Evolutionary conservation across 2,329 filamentous ascomycete species (phyloP).

Genomic region (Penicillium oxalicum): DNA sequence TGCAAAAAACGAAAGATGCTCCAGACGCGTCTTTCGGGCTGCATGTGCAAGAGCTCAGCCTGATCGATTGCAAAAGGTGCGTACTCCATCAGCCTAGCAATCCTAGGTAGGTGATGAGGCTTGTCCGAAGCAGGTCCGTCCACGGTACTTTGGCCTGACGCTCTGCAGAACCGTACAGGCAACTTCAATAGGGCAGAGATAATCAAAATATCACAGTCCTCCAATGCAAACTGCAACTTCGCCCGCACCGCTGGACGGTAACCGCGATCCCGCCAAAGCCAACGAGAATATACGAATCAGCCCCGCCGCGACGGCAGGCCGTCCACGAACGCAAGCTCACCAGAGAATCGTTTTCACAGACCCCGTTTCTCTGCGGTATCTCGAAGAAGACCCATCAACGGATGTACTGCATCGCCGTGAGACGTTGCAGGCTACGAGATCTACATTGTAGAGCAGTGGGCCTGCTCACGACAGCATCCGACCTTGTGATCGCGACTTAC

Average conservation of each 20-base stretch:
- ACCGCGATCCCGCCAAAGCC: constrained; percentile 26
- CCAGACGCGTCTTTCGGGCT: too few relatives aligned
- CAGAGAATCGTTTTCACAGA: constrained; percentile 61
- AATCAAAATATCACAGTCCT: too few relatives aligned
- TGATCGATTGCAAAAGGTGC: too few relatives aligned
- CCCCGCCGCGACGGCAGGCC: constrained; percentile 14
- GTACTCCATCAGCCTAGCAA: too few relatives aligned
- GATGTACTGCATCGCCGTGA: constrained; percentile 66
- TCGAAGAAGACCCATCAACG: constrained; percentile 77
- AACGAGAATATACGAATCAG: constrained; percentile 17
- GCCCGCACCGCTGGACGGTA: constrained; percentile 18
- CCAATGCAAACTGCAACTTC: constrained; percentile 20
- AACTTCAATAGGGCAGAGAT: too few relatives aligned
- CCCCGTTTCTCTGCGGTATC: constrained; percentile 62
- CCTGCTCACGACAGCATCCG: constrained; percentile 81
- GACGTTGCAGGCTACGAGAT: constrained; percentile 74
- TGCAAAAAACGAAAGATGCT: too few relatives aligned
- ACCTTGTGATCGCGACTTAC: constrained; percentile 86
- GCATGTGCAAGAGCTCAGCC: too few relatives aligned
- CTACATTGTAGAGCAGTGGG: constrained; percentile 97
- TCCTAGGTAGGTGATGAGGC: too few relatives aligned
- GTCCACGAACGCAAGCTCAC: constrained; percentile 33
- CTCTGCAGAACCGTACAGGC: too few relatives aligned
- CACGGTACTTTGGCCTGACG: too few relatives aligned
- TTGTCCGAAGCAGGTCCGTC: too few relatives aligned